A percentile compares a stretch with the other conserved stretches of the same genome.
Evolutionary conservation across 768 basidiomycete genomes (phyloP).

Genomic region (Suillus weaverae): DNA sequence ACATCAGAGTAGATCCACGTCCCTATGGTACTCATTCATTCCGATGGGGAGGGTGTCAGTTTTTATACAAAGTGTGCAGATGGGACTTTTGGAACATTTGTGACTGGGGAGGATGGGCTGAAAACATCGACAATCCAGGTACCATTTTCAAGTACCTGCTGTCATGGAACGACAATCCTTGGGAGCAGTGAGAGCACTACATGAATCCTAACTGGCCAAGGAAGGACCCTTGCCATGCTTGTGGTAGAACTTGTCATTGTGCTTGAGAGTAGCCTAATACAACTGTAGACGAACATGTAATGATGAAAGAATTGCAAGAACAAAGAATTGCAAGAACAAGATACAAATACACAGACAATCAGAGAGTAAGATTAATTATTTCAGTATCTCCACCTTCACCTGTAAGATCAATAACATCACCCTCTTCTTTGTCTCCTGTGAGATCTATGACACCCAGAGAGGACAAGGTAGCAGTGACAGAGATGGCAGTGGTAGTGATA

Average conservation of each 20-base stretch:
- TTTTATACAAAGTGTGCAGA: slow-evolving; percentile 26
- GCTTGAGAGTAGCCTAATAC: too few species aligned
- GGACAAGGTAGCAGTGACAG: neutral
- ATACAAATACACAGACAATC: neutral
- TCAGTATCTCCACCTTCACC: neutral
- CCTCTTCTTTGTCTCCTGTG: neutral
- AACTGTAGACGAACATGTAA: too few species aligned
- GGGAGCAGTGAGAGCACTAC: slow-evolving; percentile 34
- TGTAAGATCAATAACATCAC: too few species aligned
- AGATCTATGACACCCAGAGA: neutral
- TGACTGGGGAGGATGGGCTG: slow-evolving; percentile 46
- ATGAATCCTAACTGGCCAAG: slow-evolving; percentile 32
- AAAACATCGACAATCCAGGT: slow-evolving; percentile 34
- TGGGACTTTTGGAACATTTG: slow-evolving; percentile 42
- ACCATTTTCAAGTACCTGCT: slow-evolving; percentile 46
- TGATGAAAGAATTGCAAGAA: too few species aligned
- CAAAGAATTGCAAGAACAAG: too few species aligned
- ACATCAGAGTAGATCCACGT: slow-evolving; percentile 38
- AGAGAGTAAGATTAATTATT: neutral
- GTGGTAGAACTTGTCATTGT: slow-evolving; percentile 35
- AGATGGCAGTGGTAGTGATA: too few species aligned
- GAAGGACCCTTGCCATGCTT: slow-evolving; percentile 24
- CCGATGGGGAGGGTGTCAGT: slow-evolving; percentile 42
- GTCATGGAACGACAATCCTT: slow-evolving; percentile 43
- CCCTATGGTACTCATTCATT: slow-evolving; percentile 33